Base-by-base conservation (phyloP, 148 eudicot genomes). In the Rhododendron molle region DNA sequence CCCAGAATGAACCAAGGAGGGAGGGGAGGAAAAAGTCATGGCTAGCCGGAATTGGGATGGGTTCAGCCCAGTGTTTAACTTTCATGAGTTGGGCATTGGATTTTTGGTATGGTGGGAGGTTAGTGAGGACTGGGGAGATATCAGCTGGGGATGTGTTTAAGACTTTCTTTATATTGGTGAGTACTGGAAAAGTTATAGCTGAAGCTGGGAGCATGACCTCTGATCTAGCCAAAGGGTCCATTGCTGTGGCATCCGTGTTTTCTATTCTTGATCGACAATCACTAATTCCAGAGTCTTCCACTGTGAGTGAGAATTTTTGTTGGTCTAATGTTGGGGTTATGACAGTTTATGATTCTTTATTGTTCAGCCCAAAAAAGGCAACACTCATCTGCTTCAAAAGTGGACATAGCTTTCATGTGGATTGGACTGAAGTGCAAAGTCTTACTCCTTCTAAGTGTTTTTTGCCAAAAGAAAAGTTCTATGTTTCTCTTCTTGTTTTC, bases 171-270 rank as follows among this genome's bases (percentile, higher is more conserved):
- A 90, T 96, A 83, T 88, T 96, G 84, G 97, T 96, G 16, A 96
- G 98, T 89, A 96, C 99, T 3, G 99, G 99, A 3, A 96, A 88
- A 67, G 99, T 96, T 74, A 93, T 96, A 65, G 99, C 99, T 26
- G 99, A 96, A 85, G 99, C 99, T n/a, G 99, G 99, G 0, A 96
- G 99, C 87, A 96, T 96, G 99, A 96, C 98, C 67, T 89, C 98
- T 83, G 99, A 96, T 86, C 88, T 96, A 34, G 98, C 98, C 36
- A 95, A 93, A 86, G 98, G 99, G 5, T 94, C 98, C 0, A 87
- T 92, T 30, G 96, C 98, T 20, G 90, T 96, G 13, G 92, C 96
- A 71, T 96, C 99, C 4, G 93, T 96, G 9, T 95, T 96, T 69
- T 82, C 92, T 1, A 92, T 95, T 83, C 92, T 96, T 30, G 99